phyloP scores from a whole-genome alignment of 1,139 yeast genomes.

The Candida sanyaensis region DNA sequence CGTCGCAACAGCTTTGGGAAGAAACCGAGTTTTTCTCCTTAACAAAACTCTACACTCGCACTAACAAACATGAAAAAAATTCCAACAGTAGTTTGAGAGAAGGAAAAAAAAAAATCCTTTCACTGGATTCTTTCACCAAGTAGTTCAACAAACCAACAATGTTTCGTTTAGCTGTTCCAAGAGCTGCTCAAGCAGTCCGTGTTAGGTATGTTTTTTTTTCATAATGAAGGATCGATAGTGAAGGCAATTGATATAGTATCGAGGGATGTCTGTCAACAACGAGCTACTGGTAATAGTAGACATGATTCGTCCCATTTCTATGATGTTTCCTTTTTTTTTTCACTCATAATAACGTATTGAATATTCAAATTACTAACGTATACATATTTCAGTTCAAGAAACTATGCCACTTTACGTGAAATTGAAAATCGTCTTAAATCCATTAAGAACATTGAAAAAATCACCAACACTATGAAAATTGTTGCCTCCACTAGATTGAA shows the following conservation, averaged over 20 bases:
- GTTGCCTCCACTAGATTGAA: constrained; percentile 97
- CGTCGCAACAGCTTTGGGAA: not conserved
- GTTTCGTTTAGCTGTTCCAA: constrained; percentile 68
- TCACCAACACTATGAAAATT: constrained; percentile 99
- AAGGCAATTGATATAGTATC: not conserved
- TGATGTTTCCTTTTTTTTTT: no score
- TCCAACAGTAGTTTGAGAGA: not conserved
- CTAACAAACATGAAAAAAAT: not conserved
- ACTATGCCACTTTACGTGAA: constrained; percentile 98
- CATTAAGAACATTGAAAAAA: constrained; percentile 97
- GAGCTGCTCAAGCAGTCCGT: constrained; percentile 56
- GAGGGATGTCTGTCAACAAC: no score
- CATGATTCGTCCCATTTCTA: no score
- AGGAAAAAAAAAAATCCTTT: constrained; percentile 4
- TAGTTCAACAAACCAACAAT: constrained; percentile 26
- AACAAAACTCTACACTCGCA: not conserved
- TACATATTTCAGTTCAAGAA: constrained; percentile 43
- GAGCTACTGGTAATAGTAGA: no score
- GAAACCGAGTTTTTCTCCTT: not conserved
- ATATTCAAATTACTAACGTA: not conserved
- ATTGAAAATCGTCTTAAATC: constrained; percentile 98
- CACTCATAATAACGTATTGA: no score
- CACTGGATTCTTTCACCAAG: not conserved
- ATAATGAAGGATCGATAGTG: not conserved
- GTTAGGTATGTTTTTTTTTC: constrained; percentile 52